Evolutionary conservation across 176 grass and related monocot genomes (phyloP), one percentile per base, ranked within the genome.

Genomic region (Elaeis guineensis): DNA sequence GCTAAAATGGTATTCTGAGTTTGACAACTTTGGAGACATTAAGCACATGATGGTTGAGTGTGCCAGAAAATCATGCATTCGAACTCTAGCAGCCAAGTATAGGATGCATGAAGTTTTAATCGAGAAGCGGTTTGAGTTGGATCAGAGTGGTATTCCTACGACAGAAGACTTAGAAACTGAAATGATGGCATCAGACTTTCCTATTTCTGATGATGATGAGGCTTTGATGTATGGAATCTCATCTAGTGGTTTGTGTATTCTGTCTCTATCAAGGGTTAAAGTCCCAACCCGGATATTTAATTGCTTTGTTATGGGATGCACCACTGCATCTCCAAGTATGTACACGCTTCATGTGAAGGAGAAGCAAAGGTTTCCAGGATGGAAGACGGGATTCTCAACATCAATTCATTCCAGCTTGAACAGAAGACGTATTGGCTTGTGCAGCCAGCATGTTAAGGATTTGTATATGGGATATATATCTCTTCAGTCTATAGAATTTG

Each of bases 381-480:
- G 78, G 75, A 90, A 80, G 74, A 88, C 92, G 39, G 87, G 92
- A 72, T 97, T 97, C 77, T 72, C 80, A 25, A 54, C 87, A 66
- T 90, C 81, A n/a, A 88, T 97, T 58, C 69, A 90, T 80, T 69
- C 65, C 30, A 83, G 87, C 71, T 73, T 90, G 67, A 39, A 97
- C 65, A 69, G 87, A 58, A 97, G 54, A 62, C 76, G 75, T 64
- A 72, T 97, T 78, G 86, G 92, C 21, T 72, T 97, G 62, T 91
- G 92, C 71, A 85, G 56, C 52, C 73, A 90, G 58, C 92, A 91
- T 78, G 76, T 97, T 77, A 91, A 91, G 77, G 87, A 91, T 88
- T 57, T 97, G 65, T 97, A 97, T 77, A 51, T 88, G 44, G 92
- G 92, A 16, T 49, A 82, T 64, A 82, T 91, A 59, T 91, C 92